These are phyloP conservation scores for Angophora floribunda DNA, from an alignment of 345 rosid genomes.

Conservation along the genomic window DNA sequence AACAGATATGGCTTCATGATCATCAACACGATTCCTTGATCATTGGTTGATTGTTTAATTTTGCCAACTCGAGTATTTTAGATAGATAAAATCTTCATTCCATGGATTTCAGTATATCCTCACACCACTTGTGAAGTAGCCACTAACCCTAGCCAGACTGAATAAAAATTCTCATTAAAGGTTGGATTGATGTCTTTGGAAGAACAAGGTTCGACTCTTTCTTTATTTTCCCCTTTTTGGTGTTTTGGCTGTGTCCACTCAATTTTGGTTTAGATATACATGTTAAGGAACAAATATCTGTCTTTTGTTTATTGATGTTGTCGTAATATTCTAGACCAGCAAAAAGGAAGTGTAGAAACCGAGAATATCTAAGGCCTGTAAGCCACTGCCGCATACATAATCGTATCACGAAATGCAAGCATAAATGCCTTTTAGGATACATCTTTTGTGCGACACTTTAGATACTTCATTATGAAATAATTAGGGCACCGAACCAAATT, in stretches of 20 bases:
- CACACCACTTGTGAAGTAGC: not conserved
- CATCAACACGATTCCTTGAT: not conserved
- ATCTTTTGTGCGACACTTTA: not conserved
- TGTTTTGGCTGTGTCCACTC: not conserved
- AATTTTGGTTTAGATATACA: not conserved
- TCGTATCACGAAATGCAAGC: not conserved
- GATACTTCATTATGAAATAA: not conserved
- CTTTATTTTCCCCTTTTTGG: not conserved
- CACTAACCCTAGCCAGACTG: not conserved
- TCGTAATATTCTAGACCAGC: not conserved
- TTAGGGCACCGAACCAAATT: not conserved
- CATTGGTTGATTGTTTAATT: not conserved
- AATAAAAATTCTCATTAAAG: not conserved
- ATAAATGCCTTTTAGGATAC: not conserved
- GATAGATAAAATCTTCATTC: not conserved
- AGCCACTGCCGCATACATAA: not conserved
- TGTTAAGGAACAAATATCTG: not conserved
- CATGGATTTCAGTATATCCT: not conserved
- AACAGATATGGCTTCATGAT: not conserved
- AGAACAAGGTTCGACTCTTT: not conserved
- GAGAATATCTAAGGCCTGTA: not conserved
- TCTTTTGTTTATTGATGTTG: not conserved
- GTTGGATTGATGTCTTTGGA: not conserved
- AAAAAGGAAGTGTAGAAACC: not conserved
- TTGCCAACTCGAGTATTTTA: not conserved